Evolutionary conservation across 2,329 filamentous ascomycete species (phyloP).

Genomic region (Claviceps purpurea): DNA sequence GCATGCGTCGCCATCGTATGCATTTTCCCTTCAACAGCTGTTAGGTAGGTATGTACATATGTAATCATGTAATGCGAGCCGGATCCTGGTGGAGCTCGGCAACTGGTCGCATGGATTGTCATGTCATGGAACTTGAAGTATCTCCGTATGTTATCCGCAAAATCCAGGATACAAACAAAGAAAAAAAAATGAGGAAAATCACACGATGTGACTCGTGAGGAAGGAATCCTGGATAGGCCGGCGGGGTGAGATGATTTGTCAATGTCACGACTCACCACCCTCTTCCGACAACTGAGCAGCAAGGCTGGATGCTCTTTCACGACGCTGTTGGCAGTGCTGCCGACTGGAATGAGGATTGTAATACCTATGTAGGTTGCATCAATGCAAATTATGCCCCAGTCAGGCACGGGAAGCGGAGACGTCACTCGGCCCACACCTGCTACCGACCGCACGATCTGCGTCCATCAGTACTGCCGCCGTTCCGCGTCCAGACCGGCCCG

Average conservation of each 20-base stretch:
- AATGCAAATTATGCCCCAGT: not conserved
- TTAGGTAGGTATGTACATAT: no score
- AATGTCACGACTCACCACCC: not conserved
- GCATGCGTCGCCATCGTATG: no score
- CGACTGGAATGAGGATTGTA: conserved; percentile 1
- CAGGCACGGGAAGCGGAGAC: conserved; percentile 2
- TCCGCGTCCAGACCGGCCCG: conserved; percentile 3
- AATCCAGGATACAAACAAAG: not conserved
- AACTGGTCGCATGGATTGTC: not conserved
- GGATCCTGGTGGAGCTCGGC: not conserved
- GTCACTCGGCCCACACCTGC: conserved; percentile 1
- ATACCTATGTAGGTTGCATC: not conserved
- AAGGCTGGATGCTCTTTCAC: not conserved
- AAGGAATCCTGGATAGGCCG: not conserved
- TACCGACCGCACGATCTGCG: conserved; percentile 6
- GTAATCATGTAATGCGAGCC: not conserved
- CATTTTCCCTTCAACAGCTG: not conserved
- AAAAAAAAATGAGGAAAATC: not conserved
- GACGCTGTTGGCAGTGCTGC: not conserved
- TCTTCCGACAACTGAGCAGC: conserved; percentile 6
- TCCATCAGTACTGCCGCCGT: conserved; percentile 1
- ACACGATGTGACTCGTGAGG: not conserved
- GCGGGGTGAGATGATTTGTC: not conserved
- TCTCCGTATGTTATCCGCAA: not conserved
- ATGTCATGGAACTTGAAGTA: not conserved